Evolutionary conservation across 2,329 filamentous ascomycete species (phyloP), one percentile per base, ranked within the genome.

Genomic region (Leptographium wingfieldii): DNA sequence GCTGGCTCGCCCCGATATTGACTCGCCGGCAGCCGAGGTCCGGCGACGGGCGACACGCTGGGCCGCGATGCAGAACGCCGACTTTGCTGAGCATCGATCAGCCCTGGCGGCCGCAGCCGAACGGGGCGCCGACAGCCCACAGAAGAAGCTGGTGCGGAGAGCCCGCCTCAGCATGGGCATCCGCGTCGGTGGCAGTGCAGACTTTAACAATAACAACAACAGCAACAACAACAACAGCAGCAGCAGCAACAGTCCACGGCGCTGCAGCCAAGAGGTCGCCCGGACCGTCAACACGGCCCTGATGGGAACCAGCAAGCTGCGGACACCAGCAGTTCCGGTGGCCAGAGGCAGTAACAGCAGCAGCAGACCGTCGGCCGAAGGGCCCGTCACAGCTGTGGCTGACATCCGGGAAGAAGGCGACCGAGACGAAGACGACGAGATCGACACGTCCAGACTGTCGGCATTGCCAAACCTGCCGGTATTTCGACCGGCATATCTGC

Each of bases 31-130:
- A 0, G 79, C 84, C 16, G 86, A 90, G 66, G 88, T 95, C 55
- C 76, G 86, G 2, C 74, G 86, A 0, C 82, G 85, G 54, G 90
- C 91, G 0, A 76, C 81, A 53, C 81, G 84, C 61, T 75, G 95
- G 6, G 86, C 88, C 1, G 76, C 78, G 31, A 80, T 85, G 64
- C 84, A 85, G 64, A 83, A 79, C 57, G 69, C 73, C 1, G 74
- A 79, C 19, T 73, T 77, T 55, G 70, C 61, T 5, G 62, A 66
- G 0, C 72, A 70, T 43, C 71, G 71, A 5, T 68, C 69, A 5
- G 70, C 69, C 3, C 63, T 65, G 65, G n/a, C 66, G 63, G 46
- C 58, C 57, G 35, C 64, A 62, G 48, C 68, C 22, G 22, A 22
- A 22, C 22, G 22, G 22, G 29, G 29, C 29, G 33, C 33, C 33